Conservation (phyloP, 2,329 filamentous ascomycete species). For the Pyricularia pennisetigena region DNA sequence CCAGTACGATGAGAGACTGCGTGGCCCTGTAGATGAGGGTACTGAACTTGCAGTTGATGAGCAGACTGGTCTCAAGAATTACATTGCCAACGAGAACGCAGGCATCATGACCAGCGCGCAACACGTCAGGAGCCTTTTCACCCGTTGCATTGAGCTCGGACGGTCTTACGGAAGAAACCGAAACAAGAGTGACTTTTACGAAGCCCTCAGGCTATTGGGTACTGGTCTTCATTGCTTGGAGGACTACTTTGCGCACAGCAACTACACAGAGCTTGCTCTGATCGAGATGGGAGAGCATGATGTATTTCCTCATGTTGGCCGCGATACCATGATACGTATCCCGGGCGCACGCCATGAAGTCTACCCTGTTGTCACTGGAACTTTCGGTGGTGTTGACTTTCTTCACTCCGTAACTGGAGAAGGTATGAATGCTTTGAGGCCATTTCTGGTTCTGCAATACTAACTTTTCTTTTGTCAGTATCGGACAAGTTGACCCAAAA, state of each 20-base stretch:
- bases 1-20: constrained; percentile 69
- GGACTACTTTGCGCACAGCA: constrained; percentile 89
- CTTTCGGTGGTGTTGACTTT: constrained; percentile 92
- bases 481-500: constrained; percentile 87
- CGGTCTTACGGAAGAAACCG: constrained; percentile 58
- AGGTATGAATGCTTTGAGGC: constrained; percentile 24
- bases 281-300: constrained; percentile 76
- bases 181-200: constrained; percentile 71
- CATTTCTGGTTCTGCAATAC: not conserved
- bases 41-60: constrained; percentile 72
- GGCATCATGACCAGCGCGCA: constrained; percentile 74
- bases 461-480: constrained; percentile 31
- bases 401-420: constrained; percentile 74
- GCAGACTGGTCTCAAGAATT: constrained; percentile 76
- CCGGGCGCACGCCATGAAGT: constrained; percentile 55
- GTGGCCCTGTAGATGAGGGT: constrained; percentile 70
- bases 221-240: constrained; percentile 86
- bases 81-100: constrained; percentile 76
- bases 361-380: constrained; percentile 80
- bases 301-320: constrained; percentile 81
- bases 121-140: constrained; percentile 66
- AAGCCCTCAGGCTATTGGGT: constrained; percentile 76
- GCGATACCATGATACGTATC: constrained; percentile 59
- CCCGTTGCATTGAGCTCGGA: constrained; percentile 67
- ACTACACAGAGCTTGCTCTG: constrained; percentile 80